Percentiles rank a stretch among this genome's conserved stretches.
Evolutionary conservation across 768 basidiomycete species (phyloP).

Genomic region (Suillus discolor): DNA sequence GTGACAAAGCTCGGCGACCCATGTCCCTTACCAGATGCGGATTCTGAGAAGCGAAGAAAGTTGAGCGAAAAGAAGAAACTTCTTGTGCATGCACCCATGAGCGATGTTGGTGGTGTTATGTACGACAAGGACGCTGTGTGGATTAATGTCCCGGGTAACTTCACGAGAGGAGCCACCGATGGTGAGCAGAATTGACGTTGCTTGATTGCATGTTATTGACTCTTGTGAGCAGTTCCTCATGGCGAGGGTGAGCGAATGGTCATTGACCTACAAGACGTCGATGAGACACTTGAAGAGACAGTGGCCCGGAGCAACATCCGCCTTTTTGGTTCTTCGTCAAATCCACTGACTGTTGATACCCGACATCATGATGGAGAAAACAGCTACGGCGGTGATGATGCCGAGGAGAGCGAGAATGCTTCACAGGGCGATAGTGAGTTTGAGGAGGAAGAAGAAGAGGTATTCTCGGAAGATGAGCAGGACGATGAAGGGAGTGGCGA

Average conservation of each 20-base stretch:
- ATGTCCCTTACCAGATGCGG: constrained; percentile 89
- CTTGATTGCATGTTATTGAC: not conserved
- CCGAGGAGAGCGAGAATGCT: constrained; percentile 31
- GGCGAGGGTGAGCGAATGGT: constrained; percentile 99
- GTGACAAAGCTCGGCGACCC: constrained; percentile 87
- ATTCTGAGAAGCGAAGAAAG: constrained; percentile 89
- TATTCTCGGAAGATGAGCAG: constrained; percentile 30
- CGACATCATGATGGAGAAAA: constrained; percentile 36
- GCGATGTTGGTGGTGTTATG: constrained; percentile 93
- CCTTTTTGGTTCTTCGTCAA: constrained; percentile 81
- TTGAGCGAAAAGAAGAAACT: constrained; percentile 94
- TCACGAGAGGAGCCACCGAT: constrained; percentile 74
- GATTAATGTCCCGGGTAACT: constrained; percentile 96
- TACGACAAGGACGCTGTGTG: constrained; percentile 99
- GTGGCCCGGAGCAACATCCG: constrained; percentile 81
- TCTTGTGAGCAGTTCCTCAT: constrained; percentile 54
- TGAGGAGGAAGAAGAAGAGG: constrained; percentile 24
- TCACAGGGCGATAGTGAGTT: constrained; percentile 30
- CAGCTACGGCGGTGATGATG: constrained; percentile 36
- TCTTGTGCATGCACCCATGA: constrained; percentile 97
- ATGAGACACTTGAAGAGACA: constrained; percentile 78
- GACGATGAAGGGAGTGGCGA: constrained; percentile 11
- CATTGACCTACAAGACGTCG: constrained; percentile 90
- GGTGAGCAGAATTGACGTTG: constrained; percentile 41
- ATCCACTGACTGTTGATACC: constrained; percentile 53